Base-by-base conservation (phyloP, 2,329 filamentous ascomycete species). In the Fusarium bulbicola region DNA sequence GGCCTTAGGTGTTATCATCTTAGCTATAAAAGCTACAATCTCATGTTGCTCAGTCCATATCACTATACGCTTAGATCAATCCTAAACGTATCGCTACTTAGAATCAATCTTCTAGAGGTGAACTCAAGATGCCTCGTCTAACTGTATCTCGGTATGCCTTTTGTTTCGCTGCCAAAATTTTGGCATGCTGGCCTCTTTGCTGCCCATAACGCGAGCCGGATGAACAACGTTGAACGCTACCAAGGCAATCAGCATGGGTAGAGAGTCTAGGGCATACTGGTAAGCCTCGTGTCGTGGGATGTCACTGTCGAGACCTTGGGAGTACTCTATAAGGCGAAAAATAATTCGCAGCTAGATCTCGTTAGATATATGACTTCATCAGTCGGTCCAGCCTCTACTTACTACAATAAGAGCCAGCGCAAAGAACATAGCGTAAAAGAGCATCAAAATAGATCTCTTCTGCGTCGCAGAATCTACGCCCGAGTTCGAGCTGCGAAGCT, bases 331-430 rank as follows among this genome's bases (percentile, higher is more conserved):
- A 16, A 47, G 45, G 7, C 45, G 45, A 1, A 47, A 47, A 6
- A 47, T 8, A 12, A 47, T 47, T 1, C 45, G 20, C 5, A 47
- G 6, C 45, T 47, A 30, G 1, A 16, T 30, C 26, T 30, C 4
- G 26, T 47, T 12, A 47, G 26, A 0, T 0, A 30, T 21, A 0
- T 16, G 4, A 1, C 9, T 47, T 11, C 3, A 8, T 8, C 20
- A 4, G 7, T 8, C 26, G 6, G 0, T 5, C 6, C 9, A 21
- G 26, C 2, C 8, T 28, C 10, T 6, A n/a, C 45, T 47, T n/a
- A 47, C 45, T 0, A 47, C 45, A 12, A 47, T 30, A 4, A 47
- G 45, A 16, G 26, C 45, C 1, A 47, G 45, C 1, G 45, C 45
- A 21, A 16, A 0, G 0, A 47, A 47, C 20, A 30, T 30, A 6